phyloP scores from a whole-genome alignment of 495 filamentous ascomycete genomes.

The Penicillium salamii region DNA sequence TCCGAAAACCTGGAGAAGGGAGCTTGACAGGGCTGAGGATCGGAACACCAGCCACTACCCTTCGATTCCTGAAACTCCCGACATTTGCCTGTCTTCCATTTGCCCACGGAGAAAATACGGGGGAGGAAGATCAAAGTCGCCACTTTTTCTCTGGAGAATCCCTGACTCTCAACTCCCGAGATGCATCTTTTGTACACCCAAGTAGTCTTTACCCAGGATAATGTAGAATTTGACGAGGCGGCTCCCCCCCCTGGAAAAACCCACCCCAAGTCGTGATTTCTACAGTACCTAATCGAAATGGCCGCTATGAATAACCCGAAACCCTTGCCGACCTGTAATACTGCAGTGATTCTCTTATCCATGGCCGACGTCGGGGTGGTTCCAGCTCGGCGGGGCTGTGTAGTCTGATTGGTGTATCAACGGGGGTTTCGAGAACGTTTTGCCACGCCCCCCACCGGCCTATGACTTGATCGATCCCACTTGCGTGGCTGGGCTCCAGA shows the following conservation, averaged over 20 bases:
- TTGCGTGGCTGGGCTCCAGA: conserved; percentile 17
- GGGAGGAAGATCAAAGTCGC: conserved; percentile 17
- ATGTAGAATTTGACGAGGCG: no score
- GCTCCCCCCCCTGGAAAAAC: background rate
- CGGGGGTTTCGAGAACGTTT: conserved; percentile 34
- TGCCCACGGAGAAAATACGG: conserved; percentile 22
- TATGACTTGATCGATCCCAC: conserved; percentile 15
- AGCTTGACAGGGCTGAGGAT: conserved; percentile 32
- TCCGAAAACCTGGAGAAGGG: conserved; percentile 7
- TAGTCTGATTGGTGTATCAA: conserved; percentile 12
- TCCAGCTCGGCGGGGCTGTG: background rate
- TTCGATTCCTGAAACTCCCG: conserved; percentile 39
- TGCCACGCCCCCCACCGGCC: conserved; percentile 29
- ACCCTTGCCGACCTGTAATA: conserved; percentile 9
- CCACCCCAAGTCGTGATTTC: background rate
- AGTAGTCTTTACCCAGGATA: no score
- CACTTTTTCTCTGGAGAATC: conserved; percentile 23
- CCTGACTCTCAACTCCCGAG: conserved; percentile 5
- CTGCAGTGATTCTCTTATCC: conserved; percentile 9
- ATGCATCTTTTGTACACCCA: background rate
- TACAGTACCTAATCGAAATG: conserved; percentile 9
- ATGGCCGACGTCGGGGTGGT: conserved; percentile 36
- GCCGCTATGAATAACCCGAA: conserved; percentile 7
- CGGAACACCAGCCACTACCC: conserved; percentile 24
- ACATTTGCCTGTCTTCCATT: conserved; percentile 27